Base-by-base conservation (phyloP, 1,139 yeast species). In the Taphrina wiesneri region DNA sequence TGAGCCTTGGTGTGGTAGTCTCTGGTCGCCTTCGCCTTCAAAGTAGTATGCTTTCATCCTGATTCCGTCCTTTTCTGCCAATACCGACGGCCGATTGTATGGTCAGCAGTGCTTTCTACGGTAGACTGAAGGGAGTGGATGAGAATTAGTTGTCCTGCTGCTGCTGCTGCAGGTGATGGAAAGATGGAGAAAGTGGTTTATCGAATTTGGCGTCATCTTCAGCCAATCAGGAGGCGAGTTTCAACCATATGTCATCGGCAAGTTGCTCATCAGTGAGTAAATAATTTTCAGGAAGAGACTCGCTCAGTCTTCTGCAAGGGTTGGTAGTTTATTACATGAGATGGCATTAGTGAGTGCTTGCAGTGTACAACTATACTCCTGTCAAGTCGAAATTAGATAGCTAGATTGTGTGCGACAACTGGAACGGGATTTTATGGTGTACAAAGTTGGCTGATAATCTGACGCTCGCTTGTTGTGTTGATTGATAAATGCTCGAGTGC, bases 1-100 rank as follows among this genome's bases (percentile, higher is more conserved):
- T 4, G 72, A 76, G 0, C 96, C 96, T 0, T 39, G 36, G 36
- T 63, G 66, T 13, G 66, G 66, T 21, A 56, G 51, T n/a, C 63
- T 51, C 45, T 63, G 66, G 47, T 63, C 66, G 25, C 63, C 66
- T 23, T 56, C 60, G 7, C 65, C 65, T n/a, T 46, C 65, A 36
- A 28, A 62, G 56, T 62, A 62, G 30, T 62, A 62, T 26, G 65
- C 65, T 28, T 36, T 30, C 65, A 62, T 62, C 54, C 4, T 26
- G 45, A 2, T 41, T 21, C n/a, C 25, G 9, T 2, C 28, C 28
- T 23, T 41, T 41, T 32, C 13, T 32, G 39, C 13, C 11, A 32
- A 9, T 32, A n/a, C n/a, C n/a, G n/a, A n/a, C n/a, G n/a, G n/a
- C n/a, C n/a, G n/a, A n/a, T n/a, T n/a, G n/a, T n/a, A n/a, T n/a